phyloP scores from a whole-genome alignment of 2,329 filamentous ascomycete genomes.

The Xylaria sp. region DNA sequence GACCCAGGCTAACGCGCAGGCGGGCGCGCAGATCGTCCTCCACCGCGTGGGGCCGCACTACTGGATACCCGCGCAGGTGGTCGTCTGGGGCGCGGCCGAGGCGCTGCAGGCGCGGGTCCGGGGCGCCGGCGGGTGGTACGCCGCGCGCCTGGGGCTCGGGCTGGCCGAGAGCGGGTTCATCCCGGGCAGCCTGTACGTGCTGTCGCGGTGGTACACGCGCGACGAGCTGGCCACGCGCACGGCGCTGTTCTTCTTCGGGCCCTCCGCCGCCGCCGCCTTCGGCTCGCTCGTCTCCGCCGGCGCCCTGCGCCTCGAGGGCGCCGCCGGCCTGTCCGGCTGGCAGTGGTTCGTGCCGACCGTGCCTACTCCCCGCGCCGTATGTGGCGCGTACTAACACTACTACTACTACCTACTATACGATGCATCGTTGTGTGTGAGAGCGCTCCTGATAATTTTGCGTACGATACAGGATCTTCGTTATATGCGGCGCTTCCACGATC shows the following conservation, averaged over 20 bases:
- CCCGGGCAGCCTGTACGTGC: constrained; percentile 24
- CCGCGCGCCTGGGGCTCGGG: constrained; percentile 22
- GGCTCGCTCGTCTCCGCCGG: constrained; percentile 27
- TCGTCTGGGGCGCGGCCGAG: constrained; percentile 25
- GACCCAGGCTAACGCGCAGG: neutral
- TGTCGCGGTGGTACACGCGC: constrained; percentile 24
- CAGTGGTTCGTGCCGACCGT: constrained; percentile 23
- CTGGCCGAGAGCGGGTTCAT: constrained; percentile 26
- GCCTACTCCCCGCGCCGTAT: too few species aligned
- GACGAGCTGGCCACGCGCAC: constrained; percentile 28
- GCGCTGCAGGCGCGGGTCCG: constrained; percentile 21
- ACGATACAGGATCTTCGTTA: constrained; percentile 28
- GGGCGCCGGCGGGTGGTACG: constrained; percentile 22
- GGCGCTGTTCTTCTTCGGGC: constrained; percentile 24
- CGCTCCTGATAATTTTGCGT: neutral
- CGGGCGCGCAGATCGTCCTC: constrained; percentile 16
- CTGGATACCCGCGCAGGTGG: constrained; percentile 25
- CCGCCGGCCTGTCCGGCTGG: constrained; percentile 15
- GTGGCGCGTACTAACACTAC: too few species aligned
- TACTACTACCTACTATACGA: too few species aligned
- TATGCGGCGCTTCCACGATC: constrained; percentile 28
- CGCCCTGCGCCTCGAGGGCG: constrained; percentile 18
- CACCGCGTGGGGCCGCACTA: constrained; percentile 26
- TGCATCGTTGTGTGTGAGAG: too few species aligned
- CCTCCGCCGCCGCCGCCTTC: constrained; percentile 22